These are phyloP conservation scores for Ciborinia camelliae DNA, from an alignment of 2,329 filamentous ascomycete species.

Conservation along the genomic window DNA sequence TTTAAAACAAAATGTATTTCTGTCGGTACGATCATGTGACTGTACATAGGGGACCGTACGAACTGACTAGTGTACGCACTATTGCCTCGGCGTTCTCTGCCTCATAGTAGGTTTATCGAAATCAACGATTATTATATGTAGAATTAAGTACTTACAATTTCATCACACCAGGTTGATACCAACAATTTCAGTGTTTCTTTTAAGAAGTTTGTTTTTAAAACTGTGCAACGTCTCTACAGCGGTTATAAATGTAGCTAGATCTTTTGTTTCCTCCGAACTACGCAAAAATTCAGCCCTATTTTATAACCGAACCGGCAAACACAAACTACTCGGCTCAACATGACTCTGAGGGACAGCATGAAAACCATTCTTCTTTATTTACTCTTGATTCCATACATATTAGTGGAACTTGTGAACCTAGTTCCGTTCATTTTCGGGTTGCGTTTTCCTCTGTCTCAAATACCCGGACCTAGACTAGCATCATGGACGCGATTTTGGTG, in stretches of 20 bases:
- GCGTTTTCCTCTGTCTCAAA: conserved; percentile 3
- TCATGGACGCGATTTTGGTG: conserved; percentile 13
- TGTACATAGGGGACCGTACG: too few relatives aligned
- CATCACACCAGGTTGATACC: too few relatives aligned
- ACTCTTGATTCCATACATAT: background rate
- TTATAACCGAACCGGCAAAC: background rate
- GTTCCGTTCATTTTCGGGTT: background rate
- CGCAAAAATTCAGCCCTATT: too few relatives aligned
- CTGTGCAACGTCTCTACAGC: background rate
- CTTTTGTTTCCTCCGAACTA: background rate
- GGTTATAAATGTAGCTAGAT: background rate
- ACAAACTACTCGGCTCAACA: background rate
- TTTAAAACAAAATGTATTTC: too few relatives aligned
- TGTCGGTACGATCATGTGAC: too few relatives aligned
- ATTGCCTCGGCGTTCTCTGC: too few relatives aligned
- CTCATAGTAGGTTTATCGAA: too few relatives aligned
- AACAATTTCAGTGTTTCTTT: too few relatives aligned
- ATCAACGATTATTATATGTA: too few relatives aligned
- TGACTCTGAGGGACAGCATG: background rate
- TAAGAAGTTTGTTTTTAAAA: background rate
- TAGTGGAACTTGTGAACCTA: background rate
- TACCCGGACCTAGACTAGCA: conserved; percentile 12
- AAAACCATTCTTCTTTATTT: background rate
- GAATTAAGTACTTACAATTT: too few relatives aligned
- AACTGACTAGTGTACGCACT: too few relatives aligned